These are phyloP conservation scores for Gossypium davidsonii DNA, from an alignment of 441 rosid species.

Conservation along the genomic window DNA sequence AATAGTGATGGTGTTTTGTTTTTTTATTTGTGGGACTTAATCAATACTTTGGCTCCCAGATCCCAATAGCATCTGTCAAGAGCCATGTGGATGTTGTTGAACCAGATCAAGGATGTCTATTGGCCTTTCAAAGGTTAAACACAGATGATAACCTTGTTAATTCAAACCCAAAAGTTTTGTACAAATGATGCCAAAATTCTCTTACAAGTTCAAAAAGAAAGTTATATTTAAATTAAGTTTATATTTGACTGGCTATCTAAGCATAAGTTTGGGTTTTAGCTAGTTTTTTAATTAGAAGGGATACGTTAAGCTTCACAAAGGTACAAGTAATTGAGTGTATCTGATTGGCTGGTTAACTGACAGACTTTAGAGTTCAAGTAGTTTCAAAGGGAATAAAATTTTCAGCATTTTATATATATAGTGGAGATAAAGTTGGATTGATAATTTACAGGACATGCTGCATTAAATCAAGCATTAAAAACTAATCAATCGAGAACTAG, in stretches of 20 bases:
- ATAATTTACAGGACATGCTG: not conserved
- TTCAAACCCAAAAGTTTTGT: not conserved
- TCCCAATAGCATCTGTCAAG: conserved; percentile 3
- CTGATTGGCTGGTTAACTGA: conserved; percentile 6
- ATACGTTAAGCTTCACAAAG: conserved; percentile 10
- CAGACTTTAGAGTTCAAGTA: not conserved
- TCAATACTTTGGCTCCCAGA: conserved; percentile 6
- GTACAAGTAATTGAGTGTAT: not conserved
- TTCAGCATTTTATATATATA: not conserved
- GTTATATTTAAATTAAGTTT: conserved; percentile 10
- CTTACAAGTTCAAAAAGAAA: conserved; percentile 12
- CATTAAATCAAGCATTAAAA: conserved; percentile 1
- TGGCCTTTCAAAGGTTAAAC: conserved; percentile 19
- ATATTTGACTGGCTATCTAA: not conserved
- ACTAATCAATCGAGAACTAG: conserved; percentile 4
- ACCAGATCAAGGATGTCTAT: conserved; percentile 16
- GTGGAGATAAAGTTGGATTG: not conserved
- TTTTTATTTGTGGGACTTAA: conserved; percentile 7
- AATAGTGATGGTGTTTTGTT: not conserved
- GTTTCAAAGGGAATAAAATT: not conserved
- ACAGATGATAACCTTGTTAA: conserved; percentile 18
- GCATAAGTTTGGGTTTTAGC: conserved; percentile 7
- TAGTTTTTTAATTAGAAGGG: not conserved
- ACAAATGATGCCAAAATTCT: conserved; percentile 27
- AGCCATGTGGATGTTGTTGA: conserved; percentile 22